These are phyloP conservation scores for Trichoderma breve DNA, from an alignment of 2,329 filamentous ascomycete genomes.

Conservation along the genomic window DNA sequence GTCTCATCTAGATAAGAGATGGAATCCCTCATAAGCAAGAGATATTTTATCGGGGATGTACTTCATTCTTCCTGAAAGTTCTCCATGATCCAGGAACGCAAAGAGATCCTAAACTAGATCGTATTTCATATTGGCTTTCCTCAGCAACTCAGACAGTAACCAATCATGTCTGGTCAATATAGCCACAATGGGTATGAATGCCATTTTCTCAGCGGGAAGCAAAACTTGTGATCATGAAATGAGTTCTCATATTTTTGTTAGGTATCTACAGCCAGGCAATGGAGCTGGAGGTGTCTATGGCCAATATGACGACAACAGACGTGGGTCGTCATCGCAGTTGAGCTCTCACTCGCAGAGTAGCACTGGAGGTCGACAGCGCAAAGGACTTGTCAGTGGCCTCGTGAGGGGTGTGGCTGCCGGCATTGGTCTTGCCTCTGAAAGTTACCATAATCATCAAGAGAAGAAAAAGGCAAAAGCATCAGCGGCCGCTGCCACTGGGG, in stretches of 20 bases:
- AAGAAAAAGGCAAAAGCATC: slow-evolving; percentile 6
- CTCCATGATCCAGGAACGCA: neutral
- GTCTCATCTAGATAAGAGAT: neutral
- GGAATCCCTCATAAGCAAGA: neutral
- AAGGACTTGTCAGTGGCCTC: neutral
- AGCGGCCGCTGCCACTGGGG: neutral
- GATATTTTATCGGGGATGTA: neutral
- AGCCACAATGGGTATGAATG: neutral
- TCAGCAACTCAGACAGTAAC: neutral
- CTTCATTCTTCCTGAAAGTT: neutral
- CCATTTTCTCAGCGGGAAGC: neutral
- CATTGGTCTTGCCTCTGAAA: slow-evolving; percentile 18
- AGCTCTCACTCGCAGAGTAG: slow-evolving; percentile 6
- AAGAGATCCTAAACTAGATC: neutral
- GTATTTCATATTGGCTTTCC: neutral
- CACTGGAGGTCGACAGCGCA: neutral
- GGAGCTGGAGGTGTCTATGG: neutral
- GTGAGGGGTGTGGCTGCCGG: slow-evolving; percentile 13
- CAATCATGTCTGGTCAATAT: neutral
- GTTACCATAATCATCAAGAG: slow-evolving; percentile 17
- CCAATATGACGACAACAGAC: neutral
- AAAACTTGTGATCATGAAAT: neutral
- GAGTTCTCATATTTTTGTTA: neutral
- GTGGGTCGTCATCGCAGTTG: neutral
- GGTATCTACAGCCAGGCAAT: neutral